Base-by-base conservation (phyloP, 192 early-diverging fungal genomes). In the Rhizoclosmatium sp. region DNA sequence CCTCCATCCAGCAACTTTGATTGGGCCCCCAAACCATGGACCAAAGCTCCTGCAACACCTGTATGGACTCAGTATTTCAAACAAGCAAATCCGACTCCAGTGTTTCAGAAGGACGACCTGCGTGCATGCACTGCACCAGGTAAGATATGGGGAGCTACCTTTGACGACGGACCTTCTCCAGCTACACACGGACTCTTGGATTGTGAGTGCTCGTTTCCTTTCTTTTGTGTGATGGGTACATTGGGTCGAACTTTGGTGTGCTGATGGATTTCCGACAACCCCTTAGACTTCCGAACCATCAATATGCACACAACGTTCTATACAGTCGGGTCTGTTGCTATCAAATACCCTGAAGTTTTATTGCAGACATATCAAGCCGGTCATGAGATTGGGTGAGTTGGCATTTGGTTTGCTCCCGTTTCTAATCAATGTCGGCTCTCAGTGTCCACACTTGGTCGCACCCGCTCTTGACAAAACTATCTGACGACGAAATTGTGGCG, bases 401-500 rank as follows among this genome's bases (percentile, higher is more conserved):
- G 16, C 9, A 54, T 12, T 54, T 54, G 51, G 16, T 0, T 12
- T 54, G 9, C 16, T 54, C 51, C 51, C 51, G 16, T 54, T 54
- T 54, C 5, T 12, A 16, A 54, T 54, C 16, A 12, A 19, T 62
- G 60, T 21, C 21, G 60, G 21, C 39, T 21, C 7, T 21, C 39
- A 68, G 56, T 71, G 59, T 80, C 44, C 84, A 84, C 69, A 91
- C 85, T 3, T 91, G 89, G 87, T 81, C 91, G 19, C 92, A 93
- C 66, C 73, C 79, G 23, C 82, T 81, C 3, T 65, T 89, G 4
- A 92, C 92, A 39, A 79, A 86, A 9, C 64, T 91, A 54, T 88
- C 91, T 3, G 92, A 92, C 69, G 91, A 88, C 61, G 90, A 93
- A 66, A 87, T 93, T 46, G 80, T 93, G 49, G 89, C 89, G 61